Evolutionary conservation across 208 protist genomes (phyloP).

Genomic region (Wallacemonas sp.): DNA sequence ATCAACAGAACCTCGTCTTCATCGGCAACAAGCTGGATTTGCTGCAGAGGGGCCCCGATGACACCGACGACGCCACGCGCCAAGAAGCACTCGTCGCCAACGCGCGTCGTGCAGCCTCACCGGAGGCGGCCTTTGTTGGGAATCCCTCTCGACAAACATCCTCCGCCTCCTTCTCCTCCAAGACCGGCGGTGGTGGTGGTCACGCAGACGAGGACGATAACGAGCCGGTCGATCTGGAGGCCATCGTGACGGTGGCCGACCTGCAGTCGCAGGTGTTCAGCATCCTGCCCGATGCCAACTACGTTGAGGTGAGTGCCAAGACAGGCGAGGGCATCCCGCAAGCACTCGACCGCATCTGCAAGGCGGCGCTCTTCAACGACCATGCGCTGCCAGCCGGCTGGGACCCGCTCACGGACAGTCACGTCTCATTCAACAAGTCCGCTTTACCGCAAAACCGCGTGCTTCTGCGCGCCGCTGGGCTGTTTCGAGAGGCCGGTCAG

Average conservation of each 20-base stretch:
- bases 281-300: slow-evolving; percentile 43
- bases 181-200: not conserved
- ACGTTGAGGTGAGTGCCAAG: slow-evolving; percentile 56
- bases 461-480: slow-evolving; percentile 4
- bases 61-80: not conserved
- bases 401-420: slow-evolving; percentile 1
- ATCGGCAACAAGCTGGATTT: slow-evolving; percentile 65
- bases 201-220: slow-evolving; percentile 14
- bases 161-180: not conserved
- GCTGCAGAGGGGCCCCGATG: not conserved
- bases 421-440: not conserved
- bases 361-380: slow-evolving; percentile 30
- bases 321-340: slow-evolving; percentile 25
- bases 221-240: slow-evolving; percentile 13
- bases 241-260: slow-evolving; percentile 25
- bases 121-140: slow-evolving; percentile 28
- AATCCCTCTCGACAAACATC: no score
- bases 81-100: slow-evolving; percentile 9
- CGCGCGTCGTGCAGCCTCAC: slow-evolving; percentile 3
- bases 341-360: slow-evolving; percentile 32
- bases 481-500: not conserved
- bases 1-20: slow-evolving; percentile 39
- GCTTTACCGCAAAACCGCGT: not conserved
- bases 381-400: not conserved
- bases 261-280: slow-evolving; percentile 32